phyloP scores from a whole-genome alignment of 345 rosid species.

The Draba incana region DNA sequence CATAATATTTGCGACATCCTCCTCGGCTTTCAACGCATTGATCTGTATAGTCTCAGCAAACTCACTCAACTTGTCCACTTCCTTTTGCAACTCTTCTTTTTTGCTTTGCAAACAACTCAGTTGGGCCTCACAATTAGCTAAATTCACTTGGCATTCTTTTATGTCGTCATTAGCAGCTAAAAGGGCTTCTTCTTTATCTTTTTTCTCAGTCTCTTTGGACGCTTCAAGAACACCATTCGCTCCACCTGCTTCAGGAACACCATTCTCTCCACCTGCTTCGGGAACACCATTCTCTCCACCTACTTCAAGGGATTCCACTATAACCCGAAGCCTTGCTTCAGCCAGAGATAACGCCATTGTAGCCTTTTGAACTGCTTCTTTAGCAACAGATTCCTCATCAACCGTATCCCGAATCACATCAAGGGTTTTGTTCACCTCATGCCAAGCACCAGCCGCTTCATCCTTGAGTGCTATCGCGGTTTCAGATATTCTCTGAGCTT shows the following conservation, averaged over 20 bases:
- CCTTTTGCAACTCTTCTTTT: conserved; percentile 74
- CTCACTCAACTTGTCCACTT: conserved; percentile 73
- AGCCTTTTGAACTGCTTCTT: conserved; percentile 77
- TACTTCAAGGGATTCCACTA: conserved; percentile 58
- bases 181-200: conserved; percentile 47
- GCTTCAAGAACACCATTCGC: conserved; percentile 31
- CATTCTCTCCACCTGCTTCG: conserved; percentile 15
- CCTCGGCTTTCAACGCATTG: conserved; percentile 79
- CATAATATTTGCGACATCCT: conserved; percentile 92
- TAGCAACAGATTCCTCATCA: conserved; percentile 65
- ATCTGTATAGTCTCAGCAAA: conserved; percentile 71
- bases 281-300: conserved; percentile 35
- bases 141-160: conserved; percentile 58
- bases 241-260: neutral
- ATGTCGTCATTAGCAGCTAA: conserved; percentile 63
- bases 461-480: conserved; percentile 85
- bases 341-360: conserved; percentile 86
- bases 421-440: conserved; percentile 58
- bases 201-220: conserved; percentile 44
- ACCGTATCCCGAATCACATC: conserved; percentile 61
- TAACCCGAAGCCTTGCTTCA: conserved; percentile 75
- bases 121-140: conserved; percentile 60
- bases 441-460: conserved; percentile 66
- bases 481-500: conserved; percentile 85
- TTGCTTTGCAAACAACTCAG: conserved; percentile 56